Percentiles rank a stretch among this genome's conserved stretches.
Conservation (phyloP, 129 eudicot species). For the Gnaphalium uliginosum region DNA sequence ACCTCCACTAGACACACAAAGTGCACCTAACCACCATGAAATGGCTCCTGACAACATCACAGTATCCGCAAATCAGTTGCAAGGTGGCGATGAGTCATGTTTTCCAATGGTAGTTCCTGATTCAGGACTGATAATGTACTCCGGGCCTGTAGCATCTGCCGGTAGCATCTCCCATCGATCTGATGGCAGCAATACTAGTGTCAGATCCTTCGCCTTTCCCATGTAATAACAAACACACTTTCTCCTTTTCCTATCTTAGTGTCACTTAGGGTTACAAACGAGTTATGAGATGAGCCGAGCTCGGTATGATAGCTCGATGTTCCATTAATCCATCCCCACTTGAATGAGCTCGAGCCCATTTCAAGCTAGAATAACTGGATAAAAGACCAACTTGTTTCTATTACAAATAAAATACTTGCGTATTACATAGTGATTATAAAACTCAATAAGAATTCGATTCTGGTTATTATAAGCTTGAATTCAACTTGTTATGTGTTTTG, state of each 20-base stretch:
- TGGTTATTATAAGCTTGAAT: too few relatives aligned
- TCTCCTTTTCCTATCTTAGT: background rate
- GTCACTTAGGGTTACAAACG: background rate
- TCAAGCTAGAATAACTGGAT: too few relatives aligned
- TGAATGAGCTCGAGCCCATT: too few relatives aligned
- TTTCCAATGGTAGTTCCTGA: conserved; percentile 49
- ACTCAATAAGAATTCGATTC: too few relatives aligned
- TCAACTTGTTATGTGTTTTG: too few relatives aligned
- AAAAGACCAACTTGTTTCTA: too few relatives aligned
- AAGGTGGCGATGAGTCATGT: conserved; percentile 61
- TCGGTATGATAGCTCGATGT: background rate
- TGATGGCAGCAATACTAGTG: conserved; percentile 81
- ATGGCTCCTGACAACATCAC: conserved; percentile 25
- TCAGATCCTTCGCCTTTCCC: conserved; percentile 90
- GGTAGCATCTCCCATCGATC: conserved; percentile 83
- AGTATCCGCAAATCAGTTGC: conserved; percentile 16
- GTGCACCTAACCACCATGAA: conserved; percentile 28
- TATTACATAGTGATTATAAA: too few relatives aligned
- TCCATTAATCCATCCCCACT: background rate
- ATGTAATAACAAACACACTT: conserved; percentile 46
- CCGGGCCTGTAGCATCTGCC: conserved; percentile 54
- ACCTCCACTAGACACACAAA: conserved; percentile 23
- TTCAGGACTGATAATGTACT: conserved; percentile 47
- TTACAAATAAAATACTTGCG: too few relatives aligned
- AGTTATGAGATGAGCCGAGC: background rate